A percentile compares a stretch with the other conserved stretches of the same genome.
These are phyloP conservation scores for Forsythia suspensa DNA, from an alignment of 257 asterid genomes.

Conservation along the genomic window DNA sequence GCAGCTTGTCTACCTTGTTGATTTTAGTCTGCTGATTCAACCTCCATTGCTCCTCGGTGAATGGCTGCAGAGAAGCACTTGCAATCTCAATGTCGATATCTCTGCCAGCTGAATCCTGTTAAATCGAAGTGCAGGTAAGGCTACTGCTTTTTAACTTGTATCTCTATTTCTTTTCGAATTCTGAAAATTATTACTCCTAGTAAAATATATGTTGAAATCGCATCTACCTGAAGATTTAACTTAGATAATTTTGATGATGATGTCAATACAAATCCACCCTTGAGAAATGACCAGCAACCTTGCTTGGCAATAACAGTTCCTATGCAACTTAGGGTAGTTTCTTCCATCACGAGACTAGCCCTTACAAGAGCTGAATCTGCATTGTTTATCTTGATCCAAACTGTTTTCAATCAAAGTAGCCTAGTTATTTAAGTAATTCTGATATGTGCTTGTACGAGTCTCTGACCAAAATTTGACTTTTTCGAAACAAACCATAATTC, in stretches of 20 bases:
- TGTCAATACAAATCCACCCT: slow-evolving; percentile 67
- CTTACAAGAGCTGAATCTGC: slow-evolving; percentile 40
- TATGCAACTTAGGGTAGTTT: slow-evolving; percentile 36
- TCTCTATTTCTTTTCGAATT: not conserved
- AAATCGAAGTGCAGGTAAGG: not conserved
- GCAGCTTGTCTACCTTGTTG: slow-evolving; percentile 15
- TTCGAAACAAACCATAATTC: too few species aligned
- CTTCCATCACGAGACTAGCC: slow-evolving; percentile 46
- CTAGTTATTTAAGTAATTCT: not conserved
- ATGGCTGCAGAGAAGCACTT: slow-evolving; percentile 37
- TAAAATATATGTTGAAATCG: not conserved
- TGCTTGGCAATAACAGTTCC: slow-evolving; percentile 63
- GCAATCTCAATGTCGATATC: slow-evolving; percentile 23
- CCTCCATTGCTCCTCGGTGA: slow-evolving; percentile 30
- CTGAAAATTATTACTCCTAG: not conserved
- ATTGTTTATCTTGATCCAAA: slow-evolving; percentile 56
- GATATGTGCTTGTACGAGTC: not conserved
- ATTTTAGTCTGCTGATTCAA: slow-evolving; percentile 23
- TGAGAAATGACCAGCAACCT: slow-evolving; percentile 78
- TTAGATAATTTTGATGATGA: slow-evolving; percentile 45
- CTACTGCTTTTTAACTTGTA: not conserved
- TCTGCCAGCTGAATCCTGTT: slow-evolving; percentile 27
- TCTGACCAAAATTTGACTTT: not conserved
- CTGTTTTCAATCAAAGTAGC: slow-evolving; percentile 27
- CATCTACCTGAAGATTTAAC: slow-evolving; percentile 46